Conservation (phyloP, 2,329 filamentous ascomycete species). For the Fonsecaea erecta region DNA sequence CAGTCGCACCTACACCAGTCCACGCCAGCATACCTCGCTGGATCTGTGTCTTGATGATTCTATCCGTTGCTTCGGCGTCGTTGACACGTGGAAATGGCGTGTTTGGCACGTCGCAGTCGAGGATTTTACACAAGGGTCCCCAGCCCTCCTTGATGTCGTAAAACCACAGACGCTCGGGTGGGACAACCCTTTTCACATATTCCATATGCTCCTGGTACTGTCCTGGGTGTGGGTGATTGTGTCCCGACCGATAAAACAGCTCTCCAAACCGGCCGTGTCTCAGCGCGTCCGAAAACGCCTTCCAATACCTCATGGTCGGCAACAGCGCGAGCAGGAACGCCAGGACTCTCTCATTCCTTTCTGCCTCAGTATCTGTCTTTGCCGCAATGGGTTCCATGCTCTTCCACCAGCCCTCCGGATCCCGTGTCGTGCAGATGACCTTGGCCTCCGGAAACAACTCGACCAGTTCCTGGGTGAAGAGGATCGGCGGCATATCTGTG, state of each 20-base stretch:
- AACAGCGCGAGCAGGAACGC: conserved; percentile 10
- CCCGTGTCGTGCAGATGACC: conserved; percentile 15
- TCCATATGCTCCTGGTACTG: conserved; percentile 18
- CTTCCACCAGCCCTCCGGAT: conserved; percentile 14
- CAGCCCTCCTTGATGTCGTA: conserved; percentile 15
- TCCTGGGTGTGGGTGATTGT: conserved; percentile 6
- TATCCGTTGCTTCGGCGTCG: conserved; percentile 8
- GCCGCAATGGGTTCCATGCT: background rate
- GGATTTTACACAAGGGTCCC: conserved; percentile 14
- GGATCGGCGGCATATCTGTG: conserved; percentile 9
- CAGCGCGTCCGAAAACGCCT: conserved; percentile 5
- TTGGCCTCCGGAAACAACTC: conserved; percentile 11
- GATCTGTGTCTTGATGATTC: conserved; percentile 12
- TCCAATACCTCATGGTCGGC: conserved; percentile 19
- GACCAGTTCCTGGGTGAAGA: conserved; percentile 12
- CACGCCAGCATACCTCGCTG: conserved; percentile 9
- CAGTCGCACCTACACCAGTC: background rate
- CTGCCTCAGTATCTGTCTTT: conserved; percentile 9
- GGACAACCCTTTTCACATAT: conserved; percentile 10
- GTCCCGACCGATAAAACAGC: conserved; percentile 9
- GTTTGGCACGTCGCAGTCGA: conserved; percentile 9
- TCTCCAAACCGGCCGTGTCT: conserved; percentile 12
- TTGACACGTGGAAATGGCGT: conserved; percentile 11
- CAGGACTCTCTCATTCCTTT: conserved; percentile 5
- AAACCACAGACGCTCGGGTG: conserved; percentile 2